Evolutionary conservation across 352 stramenopile genomes (phyloP), one percentile per base, ranked within the genome.

Genomic region (Phytopythium aichiense): DNA sequence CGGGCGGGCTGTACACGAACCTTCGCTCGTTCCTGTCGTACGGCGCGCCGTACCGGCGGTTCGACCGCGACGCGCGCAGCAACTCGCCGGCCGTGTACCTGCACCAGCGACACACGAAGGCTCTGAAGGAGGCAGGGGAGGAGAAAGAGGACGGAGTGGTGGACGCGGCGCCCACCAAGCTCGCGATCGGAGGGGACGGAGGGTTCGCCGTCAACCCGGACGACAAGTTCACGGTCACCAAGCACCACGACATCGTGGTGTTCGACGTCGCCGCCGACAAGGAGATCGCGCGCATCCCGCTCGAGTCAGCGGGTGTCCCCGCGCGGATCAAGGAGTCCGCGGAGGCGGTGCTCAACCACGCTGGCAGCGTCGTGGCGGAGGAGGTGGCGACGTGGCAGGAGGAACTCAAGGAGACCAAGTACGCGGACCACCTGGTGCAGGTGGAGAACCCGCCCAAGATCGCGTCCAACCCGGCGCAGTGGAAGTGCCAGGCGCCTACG

Each of bases 111-210:
- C 67, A 89, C 62, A 82, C 60, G 30, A 73, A 73, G 33, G 61
- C 68, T 12, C 48, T 38, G 11, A 77, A 79, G 57, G 46, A 64
- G 45, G 2, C 22, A 13, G 33, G 33, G 2, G 48, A 46, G 11
- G 54, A 43, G 3, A n/a, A 8, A 7, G 61, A 7, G 3, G 40
- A 20, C n/a, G n/a, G n/a, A n/a, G n/a, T n/a, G n/a, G n/a, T n/a
- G 1, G 38, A 65, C 13, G 51, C 66, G 37, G 57, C 43, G 37
- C 88, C 88, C 28, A 97, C 91, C 8, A 98, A 98, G 66, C 76
- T 99, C 16, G 97, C 91, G 31, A 97, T 99, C 60, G 97, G 97
- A 30, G 90, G 98, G 2, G 85, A 95, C 59, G 97, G 96, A 23
- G 97, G 97, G 60, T 99, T 99, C 75, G 68, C 77, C 25, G 87